phyloP scores from a whole-genome alignment of 371 early-diverging fungal species.

The Syncephalastrum sp. region DNA sequence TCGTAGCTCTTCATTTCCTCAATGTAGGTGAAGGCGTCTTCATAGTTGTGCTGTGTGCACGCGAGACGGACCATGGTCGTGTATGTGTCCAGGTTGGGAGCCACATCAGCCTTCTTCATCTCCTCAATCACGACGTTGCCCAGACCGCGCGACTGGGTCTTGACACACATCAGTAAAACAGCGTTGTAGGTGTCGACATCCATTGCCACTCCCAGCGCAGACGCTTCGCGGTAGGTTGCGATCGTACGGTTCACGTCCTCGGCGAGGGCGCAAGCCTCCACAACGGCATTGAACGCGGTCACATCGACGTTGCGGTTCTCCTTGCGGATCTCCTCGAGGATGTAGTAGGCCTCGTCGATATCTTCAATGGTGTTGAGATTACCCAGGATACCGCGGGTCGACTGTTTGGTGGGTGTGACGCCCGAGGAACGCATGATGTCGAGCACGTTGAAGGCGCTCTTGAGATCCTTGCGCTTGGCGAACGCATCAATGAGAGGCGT shows the following conservation, averaged over 20 bases:
- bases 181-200: slow-evolving; percentile 64
- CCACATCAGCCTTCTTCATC: slow-evolving; percentile 52
- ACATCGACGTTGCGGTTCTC: slow-evolving; percentile 55
- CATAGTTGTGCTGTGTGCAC: slow-evolving; percentile 61
- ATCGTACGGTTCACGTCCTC: slow-evolving; percentile 55
- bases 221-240: slow-evolving; percentile 54
- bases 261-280: slow-evolving; percentile 54
- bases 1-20: slow-evolving; percentile 75
- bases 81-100: slow-evolving; percentile 60
- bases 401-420: slow-evolving; percentile 39
- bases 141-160: slow-evolving; percentile 49
- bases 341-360: slow-evolving; percentile 52
- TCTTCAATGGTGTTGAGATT: slow-evolving; percentile 21
- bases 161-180: slow-evolving; percentile 58
- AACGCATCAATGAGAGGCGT: slow-evolving; percentile 73
- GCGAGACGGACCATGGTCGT: slow-evolving; percentile 55
- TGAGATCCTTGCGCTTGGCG: slow-evolving; percentile 49
- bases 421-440: slow-evolving; percentile 65
- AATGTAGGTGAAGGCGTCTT: slow-evolving; percentile 74
- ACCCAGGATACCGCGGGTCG: slow-evolving; percentile 35
- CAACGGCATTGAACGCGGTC: slow-evolving; percentile 62
- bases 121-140: slow-evolving; percentile 59
- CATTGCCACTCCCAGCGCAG: slow-evolving; percentile 43
- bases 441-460: slow-evolving; percentile 65
- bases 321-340: slow-evolving; percentile 48